Conservation (phyloP, 1,139 yeast genomes). For the Ogataea hybrid region DNA sequence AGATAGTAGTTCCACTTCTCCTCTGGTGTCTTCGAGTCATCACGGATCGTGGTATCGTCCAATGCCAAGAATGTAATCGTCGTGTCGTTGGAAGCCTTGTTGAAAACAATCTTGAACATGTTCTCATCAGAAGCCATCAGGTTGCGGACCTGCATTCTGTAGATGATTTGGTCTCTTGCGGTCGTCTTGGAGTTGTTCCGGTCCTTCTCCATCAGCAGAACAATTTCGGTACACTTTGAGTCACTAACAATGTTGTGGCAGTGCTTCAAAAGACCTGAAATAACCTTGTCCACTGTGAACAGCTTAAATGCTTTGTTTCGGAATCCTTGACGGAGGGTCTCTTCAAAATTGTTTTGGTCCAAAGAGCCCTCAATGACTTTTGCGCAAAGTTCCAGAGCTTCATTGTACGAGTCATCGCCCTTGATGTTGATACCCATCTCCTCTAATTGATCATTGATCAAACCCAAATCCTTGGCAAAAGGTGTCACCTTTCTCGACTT, state of each 20-base stretch:
- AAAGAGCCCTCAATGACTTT: constrained; percentile 84
- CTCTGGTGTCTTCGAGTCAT: constrained; percentile 62
- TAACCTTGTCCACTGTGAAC: constrained; percentile 90
- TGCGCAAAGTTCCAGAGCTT: constrained; percentile 69
- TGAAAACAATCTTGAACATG: constrained; percentile 82
- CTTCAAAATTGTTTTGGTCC: constrained; percentile 96
- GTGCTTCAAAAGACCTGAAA: constrained; percentile 87
- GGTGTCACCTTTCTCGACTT: constrained; percentile 64
- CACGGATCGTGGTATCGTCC: constrained; percentile 83
- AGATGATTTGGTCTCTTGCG: constrained; percentile 84
- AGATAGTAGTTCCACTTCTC: constrained; percentile 91
- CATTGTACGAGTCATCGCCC: constrained; percentile 73
- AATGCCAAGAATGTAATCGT: constrained; percentile 81
- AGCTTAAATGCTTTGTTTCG: constrained; percentile 89
- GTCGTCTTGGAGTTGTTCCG: constrained; percentile 62
- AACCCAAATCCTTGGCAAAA: constrained; percentile 85
- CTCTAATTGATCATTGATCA: constrained; percentile 76
- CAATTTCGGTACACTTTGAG: constrained; percentile 75
- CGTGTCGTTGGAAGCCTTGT: constrained; percentile 52
- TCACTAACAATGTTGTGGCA: constrained; percentile 80
- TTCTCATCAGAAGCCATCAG: constrained; percentile 84
- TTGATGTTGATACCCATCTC: constrained; percentile 75
- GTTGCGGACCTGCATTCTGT: constrained; percentile 83
- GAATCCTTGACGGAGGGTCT: constrained; percentile 90
- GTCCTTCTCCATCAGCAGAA: constrained; percentile 79